Base-by-base conservation (phyloP, 2,329 filamentous ascomycete species). In the Arthrobotrys sinensis region DNA sequence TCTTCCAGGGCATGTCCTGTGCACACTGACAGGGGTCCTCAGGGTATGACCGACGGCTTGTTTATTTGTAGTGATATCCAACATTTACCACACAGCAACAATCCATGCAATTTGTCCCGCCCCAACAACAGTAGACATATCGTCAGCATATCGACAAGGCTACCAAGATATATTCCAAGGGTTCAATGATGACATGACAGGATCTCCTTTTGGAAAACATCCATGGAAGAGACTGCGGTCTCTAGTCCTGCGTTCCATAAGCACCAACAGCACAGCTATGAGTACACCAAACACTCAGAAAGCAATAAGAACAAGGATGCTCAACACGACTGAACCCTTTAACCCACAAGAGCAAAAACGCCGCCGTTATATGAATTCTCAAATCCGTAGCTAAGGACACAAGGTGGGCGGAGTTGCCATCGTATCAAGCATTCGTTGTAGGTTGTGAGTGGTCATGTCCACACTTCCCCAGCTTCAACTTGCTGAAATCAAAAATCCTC, bases 401-500 rank as follows among this genome's bases (percentile, higher is more conserved):
- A 63, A 21, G 34, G 53, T 24, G 8, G 40, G 32, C 19, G 46
- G n/a, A 38, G 4, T 38, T 21, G 28, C 21, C 28, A 21, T 10
- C 16, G 40, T 7, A 50, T 78, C 52, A 72, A 38, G 63, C 62
- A 24, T 64, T 72, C 0, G 67, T 40, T 32, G 67, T 48, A 10
- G 75, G 52, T 21, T 78, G 75, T 16, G 67, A 67, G 40, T 78
- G 75, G 16, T 68, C 55, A 46, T 78, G 75, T n/a, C 67, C 67
- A 48, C 75, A 78, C 32, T 72, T 63, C 28, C 75, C 75, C 11
- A 78, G 53, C 67, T 78, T 71, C 11, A 78, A 38, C 24, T 78
- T 78, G 75, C 75, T 78, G 19, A 78, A 78, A 32, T 78, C 75
- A 21, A 82, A 82, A 14, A 82, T 80, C 21, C 81, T 81, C 53